A percentile compares a stretch with the other conserved stretches of the same genome.
Evolutionary conservation across 1,139 yeast species (phyloP).

Genomic region (Suhomyces ambrosiae): DNA sequence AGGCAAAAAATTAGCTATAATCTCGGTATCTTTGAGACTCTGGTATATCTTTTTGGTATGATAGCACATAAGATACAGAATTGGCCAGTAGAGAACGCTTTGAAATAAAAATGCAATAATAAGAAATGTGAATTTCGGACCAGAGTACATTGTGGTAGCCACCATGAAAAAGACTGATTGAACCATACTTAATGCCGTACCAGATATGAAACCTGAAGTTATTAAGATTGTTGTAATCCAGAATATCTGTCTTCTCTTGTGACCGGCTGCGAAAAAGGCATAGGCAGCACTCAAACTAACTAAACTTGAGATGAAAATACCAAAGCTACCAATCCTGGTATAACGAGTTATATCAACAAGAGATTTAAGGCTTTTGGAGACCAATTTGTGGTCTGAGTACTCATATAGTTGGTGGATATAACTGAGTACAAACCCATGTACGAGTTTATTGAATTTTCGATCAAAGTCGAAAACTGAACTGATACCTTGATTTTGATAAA

Average conservation of each 20-base stretch:
- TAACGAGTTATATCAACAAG: slow-evolving; percentile 2
- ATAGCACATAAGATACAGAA: slow-evolving; percentile 1
- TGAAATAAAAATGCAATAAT: slow-evolving; percentile 1
- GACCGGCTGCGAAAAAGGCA: not conserved
- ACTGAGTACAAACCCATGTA: not conserved
- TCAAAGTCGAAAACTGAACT: not conserved
- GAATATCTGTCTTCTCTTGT: not conserved
- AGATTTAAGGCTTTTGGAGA: not conserved
- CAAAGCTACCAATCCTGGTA: slow-evolving; percentile 5
- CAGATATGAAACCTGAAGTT: not conserved
- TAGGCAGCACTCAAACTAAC: not conserved
- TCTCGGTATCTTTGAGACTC: slow-evolving; percentile 7
- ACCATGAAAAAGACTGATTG: not conserved
- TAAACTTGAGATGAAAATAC: slow-evolving; percentile 1
- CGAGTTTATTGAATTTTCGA: not conserved
- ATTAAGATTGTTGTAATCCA: not conserved
- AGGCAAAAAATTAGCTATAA: slow-evolving; percentile 12
- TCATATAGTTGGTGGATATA: not conserved
- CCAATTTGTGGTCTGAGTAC: not conserved
- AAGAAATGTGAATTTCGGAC: not conserved
- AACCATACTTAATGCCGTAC: not conserved
- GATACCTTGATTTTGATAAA: not conserved
- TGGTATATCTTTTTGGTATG: not conserved
- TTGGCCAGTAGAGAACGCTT: not conserved
- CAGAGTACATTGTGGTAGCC: not conserved